Evolutionary conservation across 495 filamentous ascomycete species (phyloP), one percentile per base, ranked within the genome.

Genomic region (Choiromyces venosus): DNA sequence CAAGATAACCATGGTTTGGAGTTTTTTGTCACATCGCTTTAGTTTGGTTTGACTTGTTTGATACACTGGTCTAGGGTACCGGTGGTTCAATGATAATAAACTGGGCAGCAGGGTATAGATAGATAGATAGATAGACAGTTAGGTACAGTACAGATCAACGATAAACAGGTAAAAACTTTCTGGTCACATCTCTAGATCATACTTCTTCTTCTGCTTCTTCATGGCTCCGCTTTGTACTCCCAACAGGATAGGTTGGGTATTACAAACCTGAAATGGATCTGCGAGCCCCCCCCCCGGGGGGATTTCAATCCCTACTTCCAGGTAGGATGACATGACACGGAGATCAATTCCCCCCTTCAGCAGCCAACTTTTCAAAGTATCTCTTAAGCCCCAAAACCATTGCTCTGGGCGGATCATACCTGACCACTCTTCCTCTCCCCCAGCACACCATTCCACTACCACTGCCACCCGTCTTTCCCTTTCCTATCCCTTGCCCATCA

Each of bases 351-450:
- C 61, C 61, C 29, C 40, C 44, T 36, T 61, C 56, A 37, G 33
- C 29, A 35, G 39, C 16, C 68, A 81, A 42, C 66, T 64, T 69
- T 40, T 80, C 78, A 72, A 72, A 75, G 44, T 78, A 78, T 46
- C 69, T 61, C 35, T 56, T 75, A 14, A 81, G 46, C 12, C 74
- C 68, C 42, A 78, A 68, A 37, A 73, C 76, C 33, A 72, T 68
- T 25, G 73, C 78, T 52, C 73, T 68, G 4, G 71, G 73, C 21
- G 68, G 78, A 52, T 80, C 65, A 67, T 69, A 68, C 37, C 46
- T 76, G 38, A 73, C 44, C 44, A 76, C 52, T 61, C 73, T 73
- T 16, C 67, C 78, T 46, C 39, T 71, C 25, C 67, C 77, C 73
- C 76, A 79, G 33, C 29, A 38, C 44, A 44, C 25, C 42, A 21